These are phyloP conservation scores for Vaccinium macrocarpon DNA, from an alignment of 148 eudicot genomes.

Conservation along the genomic window DNA sequence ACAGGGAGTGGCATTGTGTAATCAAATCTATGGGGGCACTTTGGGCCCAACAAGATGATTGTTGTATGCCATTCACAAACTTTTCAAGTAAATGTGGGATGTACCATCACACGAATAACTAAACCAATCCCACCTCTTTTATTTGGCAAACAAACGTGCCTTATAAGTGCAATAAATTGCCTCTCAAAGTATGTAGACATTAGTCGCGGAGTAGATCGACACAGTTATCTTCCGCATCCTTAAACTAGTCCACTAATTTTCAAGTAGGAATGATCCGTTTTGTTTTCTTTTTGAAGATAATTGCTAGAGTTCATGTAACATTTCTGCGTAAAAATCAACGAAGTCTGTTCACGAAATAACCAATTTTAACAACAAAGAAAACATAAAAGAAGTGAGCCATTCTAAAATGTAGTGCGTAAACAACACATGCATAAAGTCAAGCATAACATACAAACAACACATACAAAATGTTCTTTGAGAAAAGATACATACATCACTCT, in stretches of 20 bases:
- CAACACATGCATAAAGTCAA: background rate
- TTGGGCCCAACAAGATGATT: background rate
- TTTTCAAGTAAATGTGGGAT: background rate
- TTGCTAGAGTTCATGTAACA: background rate
- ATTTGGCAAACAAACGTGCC: background rate
- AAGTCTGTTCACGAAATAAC: background rate
- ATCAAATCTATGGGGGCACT: too few relatives aligned
- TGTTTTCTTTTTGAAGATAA: background rate
- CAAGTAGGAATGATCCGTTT: background rate
- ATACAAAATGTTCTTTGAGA: background rate
- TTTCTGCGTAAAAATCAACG: background rate
- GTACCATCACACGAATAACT: background rate
- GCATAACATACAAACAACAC: background rate
- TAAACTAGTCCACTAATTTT: background rate
- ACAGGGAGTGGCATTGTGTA: too few relatives aligned
- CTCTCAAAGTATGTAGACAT: background rate
- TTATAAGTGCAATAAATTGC: background rate
- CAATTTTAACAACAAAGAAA: background rate
- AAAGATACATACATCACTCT: background rate
- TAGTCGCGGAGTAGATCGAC: background rate
- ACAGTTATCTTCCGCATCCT: background rate
- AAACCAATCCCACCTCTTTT: background rate
- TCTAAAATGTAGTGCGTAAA: background rate
- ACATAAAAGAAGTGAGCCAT: slow-evolving; percentile 8
- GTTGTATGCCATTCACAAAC: background rate